Evolutionary conservation across 2,329 filamentous ascomycete species (phyloP), one percentile per base, ranked within the genome.

Genomic region (Aspergillus quadricinctus): DNA sequence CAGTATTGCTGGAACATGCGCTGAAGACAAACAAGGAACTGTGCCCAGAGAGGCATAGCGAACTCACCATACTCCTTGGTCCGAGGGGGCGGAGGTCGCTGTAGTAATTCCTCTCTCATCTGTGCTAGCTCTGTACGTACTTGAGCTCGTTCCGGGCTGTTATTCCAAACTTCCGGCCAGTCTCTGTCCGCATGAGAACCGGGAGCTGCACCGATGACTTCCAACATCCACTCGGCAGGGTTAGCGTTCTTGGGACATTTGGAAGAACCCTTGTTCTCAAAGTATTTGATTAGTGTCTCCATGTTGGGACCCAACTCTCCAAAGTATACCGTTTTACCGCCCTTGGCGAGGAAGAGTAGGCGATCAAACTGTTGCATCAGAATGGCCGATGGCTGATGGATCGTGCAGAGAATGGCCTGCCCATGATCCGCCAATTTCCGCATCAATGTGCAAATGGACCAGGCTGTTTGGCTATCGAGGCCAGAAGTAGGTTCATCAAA

Each of bases 401-500:
- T 96, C 0, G 92, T 96, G 77, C 91, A 96, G 9, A 96, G 83
- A 70, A 96, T 88, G 45, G 92, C 92, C 71, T 94, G 90, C n/a
- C 92, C 92, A 60, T 86, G 88, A 72, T 93, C 89, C 66, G 90
- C 90, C 27, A 96, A 81, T 77, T 95, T 96, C 72, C 93, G 87
- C 54, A 97, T 82, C 6, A 96, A 81, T 66, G 89, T 87, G 52
- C 90, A 82, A 67, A 96, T 96, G 59, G 90, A 89, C 89, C 90
- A 96, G 0, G 91, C 92, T 0, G 91, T 95, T 72, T 96, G 91
- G 64, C 86, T 90, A 72, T 96, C 92, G 5, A 96, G 83, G 77
- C 92, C 92, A 28, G 91, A 96, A 1, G 92, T 96, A 6, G 92
- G 92, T 72, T 97, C 92, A 66, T 97, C 92, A 43, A 96, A 85